Percentiles rank a stretch among this genome's conserved stretches.
These are phyloP conservation scores for Ambrosia trifida DNA, from an alignment of 129 eudicot genomes.

Conservation along the genomic window DNA sequence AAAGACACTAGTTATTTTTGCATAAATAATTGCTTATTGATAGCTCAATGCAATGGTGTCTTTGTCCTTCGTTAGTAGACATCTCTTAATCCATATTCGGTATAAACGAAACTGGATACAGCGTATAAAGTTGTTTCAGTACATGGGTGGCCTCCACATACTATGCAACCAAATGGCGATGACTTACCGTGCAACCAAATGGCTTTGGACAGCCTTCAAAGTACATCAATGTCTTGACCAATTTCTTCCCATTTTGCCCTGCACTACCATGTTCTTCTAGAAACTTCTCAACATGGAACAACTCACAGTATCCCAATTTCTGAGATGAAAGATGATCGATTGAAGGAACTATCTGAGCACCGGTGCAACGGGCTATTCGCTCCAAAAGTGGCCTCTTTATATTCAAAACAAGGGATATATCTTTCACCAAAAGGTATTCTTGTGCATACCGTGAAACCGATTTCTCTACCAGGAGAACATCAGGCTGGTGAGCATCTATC, in stretches of 20 bases:
- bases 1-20: neutral
- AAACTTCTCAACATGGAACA: slow-evolving; percentile 77
- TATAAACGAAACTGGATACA: neutral
- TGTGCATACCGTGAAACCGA: slow-evolving; percentile 94
- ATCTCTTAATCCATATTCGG: neutral
- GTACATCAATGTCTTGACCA: slow-evolving; percentile 89
- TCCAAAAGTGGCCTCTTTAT: slow-evolving; percentile 93
- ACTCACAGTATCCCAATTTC: slow-evolving; percentile 82
- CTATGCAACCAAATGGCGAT: neutral
- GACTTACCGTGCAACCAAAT: slow-evolving; percentile 94
- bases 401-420: slow-evolving; percentile 92
- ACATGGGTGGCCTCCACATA: slow-evolving; percentile 10
- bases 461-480: slow-evolving; percentile 94
- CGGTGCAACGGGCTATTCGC: slow-evolving; percentile 97
- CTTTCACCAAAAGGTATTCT: slow-evolving; percentile 83
- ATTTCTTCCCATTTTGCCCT: slow-evolving; percentile 82
- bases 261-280: slow-evolving; percentile 90
- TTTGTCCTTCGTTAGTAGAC: neutral
- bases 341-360: slow-evolving; percentile 92
- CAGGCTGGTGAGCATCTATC: slow-evolving; percentile 87
- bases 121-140: neutral
- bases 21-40: neutral
- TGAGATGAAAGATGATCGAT: slow-evolving; percentile 89
- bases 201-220: slow-evolving; percentile 99
- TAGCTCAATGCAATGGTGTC: neutral